These are phyloP conservation scores for Russula dissimulans DNA, from an alignment of 768 basidiomycete genomes.

Conservation along the genomic window DNA sequence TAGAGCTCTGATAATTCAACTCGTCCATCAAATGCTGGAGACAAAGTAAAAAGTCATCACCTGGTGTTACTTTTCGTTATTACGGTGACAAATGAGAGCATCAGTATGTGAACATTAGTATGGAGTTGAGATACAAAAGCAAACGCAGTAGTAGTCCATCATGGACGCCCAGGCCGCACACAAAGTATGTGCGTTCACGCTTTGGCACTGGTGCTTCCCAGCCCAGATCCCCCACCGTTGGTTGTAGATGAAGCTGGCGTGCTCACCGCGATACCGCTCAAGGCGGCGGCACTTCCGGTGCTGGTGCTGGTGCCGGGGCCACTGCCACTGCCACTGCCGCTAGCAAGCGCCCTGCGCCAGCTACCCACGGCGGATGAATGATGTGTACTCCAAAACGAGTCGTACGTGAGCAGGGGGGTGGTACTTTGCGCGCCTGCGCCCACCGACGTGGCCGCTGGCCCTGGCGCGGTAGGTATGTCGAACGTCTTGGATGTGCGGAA, in stretches of 20 bases:
- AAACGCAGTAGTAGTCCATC: not conserved
- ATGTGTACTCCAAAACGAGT: conserved; percentile 21
- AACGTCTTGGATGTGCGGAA: conserved; percentile 13
- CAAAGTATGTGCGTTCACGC: not conserved
- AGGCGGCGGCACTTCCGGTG: not conserved
- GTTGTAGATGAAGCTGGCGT: not conserved
- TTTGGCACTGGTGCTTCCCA: not conserved
- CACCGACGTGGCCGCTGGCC: not conserved
- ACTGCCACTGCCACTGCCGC: not conserved
- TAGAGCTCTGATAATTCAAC: conserved; percentile 4
- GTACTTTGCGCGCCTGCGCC: not conserved
- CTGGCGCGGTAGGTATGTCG: conserved; percentile 18
- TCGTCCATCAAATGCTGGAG: not conserved
- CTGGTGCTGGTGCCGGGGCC: not conserved
- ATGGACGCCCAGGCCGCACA: not conserved
- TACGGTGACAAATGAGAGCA: not conserved
- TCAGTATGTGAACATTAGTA: not conserved
- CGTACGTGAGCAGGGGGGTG: conserved; percentile 17
- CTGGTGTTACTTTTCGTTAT: not conserved
- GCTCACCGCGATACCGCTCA: not conserved
- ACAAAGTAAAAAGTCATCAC: not conserved
- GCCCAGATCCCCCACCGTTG: not conserved
- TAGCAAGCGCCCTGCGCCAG: conserved; percentile 10
- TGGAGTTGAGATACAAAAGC: not conserved
- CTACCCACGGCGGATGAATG: conserved; percentile 10